Base-by-base conservation (phyloP, 192 early-diverging fungal genomes). In the Kickxella alabastrina region DNA sequence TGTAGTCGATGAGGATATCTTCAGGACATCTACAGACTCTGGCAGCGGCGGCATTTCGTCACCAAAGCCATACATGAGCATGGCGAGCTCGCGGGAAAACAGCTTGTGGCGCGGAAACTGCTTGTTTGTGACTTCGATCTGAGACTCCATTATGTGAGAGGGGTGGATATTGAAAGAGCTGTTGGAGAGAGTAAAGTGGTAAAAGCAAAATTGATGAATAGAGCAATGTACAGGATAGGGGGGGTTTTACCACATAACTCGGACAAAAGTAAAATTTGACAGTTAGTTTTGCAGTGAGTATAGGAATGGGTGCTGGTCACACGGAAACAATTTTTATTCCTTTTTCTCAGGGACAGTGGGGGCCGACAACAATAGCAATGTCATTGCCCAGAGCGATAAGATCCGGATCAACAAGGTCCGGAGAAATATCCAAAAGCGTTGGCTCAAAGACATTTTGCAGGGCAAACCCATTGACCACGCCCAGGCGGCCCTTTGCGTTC, bases 31-130 rank as follows among this genome's bases (percentile, higher is more conserved):
- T 3, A 76, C 65, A 49, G 66, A 69, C 23, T 65, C 73, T 0
- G 73, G 46, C 13, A 32, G 36, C 18, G 72, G 57, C 39, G 54
- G 38, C 45, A 53, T 62, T 10, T 15, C 19, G 38, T 76, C 73
- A 39, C 73, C 73, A 18, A 68, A 76, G 12, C 61, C 73, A 37
- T 68, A 68, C 73, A 76, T 68, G 31, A 76, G 49, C 57, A 54
- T 46, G 10, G 65, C 42, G 15, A 75, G 61, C 48, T 75, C 72
- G 10, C 65, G 60, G 43, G 40, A 57, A 46, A 75, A 75, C 22
- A 75, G 61, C 44, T 56, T 59, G 59, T 53, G 59, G 29, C 72
- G 59, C 34, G 47, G 72, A 23, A 68, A 68, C 61, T 74, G 71
- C 39, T 74, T 74, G 40, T 48, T 62, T 51, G 59, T 54, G n/a